Percentiles rank a stretch among this genome's conserved stretches.
Conservation (phyloP, 2,329 filamentous ascomycete genomes). For the Coniochaeta ligniaria region DNA sequence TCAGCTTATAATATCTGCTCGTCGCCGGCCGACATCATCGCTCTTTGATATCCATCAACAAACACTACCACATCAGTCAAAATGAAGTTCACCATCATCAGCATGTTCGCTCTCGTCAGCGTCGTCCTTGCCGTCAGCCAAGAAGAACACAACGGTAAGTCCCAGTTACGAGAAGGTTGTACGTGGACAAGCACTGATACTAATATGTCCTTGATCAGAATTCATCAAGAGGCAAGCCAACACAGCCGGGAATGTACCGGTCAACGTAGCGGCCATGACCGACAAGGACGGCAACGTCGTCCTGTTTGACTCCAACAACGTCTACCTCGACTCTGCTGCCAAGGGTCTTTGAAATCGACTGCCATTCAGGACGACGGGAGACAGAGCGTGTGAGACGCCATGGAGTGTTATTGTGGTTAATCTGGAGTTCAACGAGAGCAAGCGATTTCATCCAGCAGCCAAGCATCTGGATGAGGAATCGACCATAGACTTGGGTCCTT, state of each 20-base stretch:
- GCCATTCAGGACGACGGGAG: background rate
- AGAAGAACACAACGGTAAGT: conserved; percentile 16
- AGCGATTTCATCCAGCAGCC: background rate
- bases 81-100: conserved; percentile 45
- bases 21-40: conserved; percentile 43
- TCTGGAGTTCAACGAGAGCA: background rate
- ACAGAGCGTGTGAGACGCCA: background rate
- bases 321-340: conserved; percentile 31
- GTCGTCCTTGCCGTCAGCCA: conserved; percentile 33
- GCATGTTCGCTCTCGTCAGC: conserved; percentile 38
- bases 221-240: conserved; percentile 24
- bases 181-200: background rate
- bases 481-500: background rate
- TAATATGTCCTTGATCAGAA: conserved; percentile 15
- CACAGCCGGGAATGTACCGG: conserved; percentile 19
- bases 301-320: conserved; percentile 32
- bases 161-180: background rate
- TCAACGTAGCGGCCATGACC: conserved; percentile 38
- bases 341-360: conserved; percentile 23
- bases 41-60: background rate
- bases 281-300: conserved; percentile 36
- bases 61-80: conserved; percentile 26
- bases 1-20: conserved; percentile 23
- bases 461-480: background rate
- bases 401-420: background rate